Base-by-base conservation (phyloP, 2,329 filamentous ascomycete genomes). In the Neopestalotiopsis sp. region DNA sequence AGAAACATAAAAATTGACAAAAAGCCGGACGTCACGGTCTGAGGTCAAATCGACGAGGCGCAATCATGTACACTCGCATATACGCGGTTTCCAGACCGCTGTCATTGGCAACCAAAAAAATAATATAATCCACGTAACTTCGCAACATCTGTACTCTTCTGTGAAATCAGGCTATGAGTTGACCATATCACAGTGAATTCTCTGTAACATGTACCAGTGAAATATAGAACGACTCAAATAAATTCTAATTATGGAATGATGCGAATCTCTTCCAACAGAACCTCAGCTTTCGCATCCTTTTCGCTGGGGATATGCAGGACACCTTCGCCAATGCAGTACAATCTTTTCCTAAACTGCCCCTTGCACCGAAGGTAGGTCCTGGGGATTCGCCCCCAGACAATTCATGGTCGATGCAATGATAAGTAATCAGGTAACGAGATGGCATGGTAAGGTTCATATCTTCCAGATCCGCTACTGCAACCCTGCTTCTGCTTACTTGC, bases 41-140 rank as follows among this genome's bases (percentile, higher is more conserved):
- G 59, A 34, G 59, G 34, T 61, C 57, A 30, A 32, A 32, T 59
- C 14, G 7, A 38, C 6, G 10, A 38, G 34, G 57, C 57, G 45
- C 45, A 20, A 3, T 20, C 13, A 32, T 24, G 34, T 9, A 38
- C 17, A 30, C 32, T 38, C 59, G n/a, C 28, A n/a, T 61, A 38
- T 38, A 38, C 34, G 45, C 63, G 42, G 49, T 63, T 63, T 63
- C 59, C 34, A 66, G 58, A 66, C 57, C 38, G 56, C 59, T 52
- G 59, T 34, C 12, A n/a, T 49, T 66, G 67, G 56, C 63, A 62
- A 64, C 42, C 30, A 66, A 69, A 69, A 69, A 69, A 62, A 45
- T 63, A 60, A 42, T 58, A 66, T 65, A 66, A 66, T 30, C 42
- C 30, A 49, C 40, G 66, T 52, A 66, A 68, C 59, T 34, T 34